Evolutionary conservation across 1,284 basidiomycete species (phyloP).

Genomic region (Schizophyllum amplum): DNA sequence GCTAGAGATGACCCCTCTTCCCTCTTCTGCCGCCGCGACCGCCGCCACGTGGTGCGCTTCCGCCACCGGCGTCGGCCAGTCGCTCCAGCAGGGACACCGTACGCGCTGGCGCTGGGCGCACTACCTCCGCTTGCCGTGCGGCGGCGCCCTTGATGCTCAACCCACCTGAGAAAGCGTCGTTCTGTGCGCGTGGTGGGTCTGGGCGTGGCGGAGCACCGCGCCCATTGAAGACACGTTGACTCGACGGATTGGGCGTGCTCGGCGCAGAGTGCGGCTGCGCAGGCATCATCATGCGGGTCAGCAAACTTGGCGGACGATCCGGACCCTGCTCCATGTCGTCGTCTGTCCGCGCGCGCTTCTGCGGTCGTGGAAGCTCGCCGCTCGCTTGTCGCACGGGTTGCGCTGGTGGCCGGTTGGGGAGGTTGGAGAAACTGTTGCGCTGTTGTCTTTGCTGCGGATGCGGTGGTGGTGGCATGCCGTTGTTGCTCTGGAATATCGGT

Average conservation of each 20-base stretch:
- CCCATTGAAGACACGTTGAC: not conserved
- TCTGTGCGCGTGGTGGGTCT: constrained; percentile 14
- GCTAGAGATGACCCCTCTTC: not conserved
- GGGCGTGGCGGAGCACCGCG: constrained; percentile 3
- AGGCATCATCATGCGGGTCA: not conserved
- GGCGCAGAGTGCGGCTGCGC: not conserved
- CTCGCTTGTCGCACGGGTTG: constrained; percentile 8
- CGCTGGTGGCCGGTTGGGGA: constrained; percentile 6
- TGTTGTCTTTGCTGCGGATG: not conserved
- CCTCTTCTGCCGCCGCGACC: not conserved
- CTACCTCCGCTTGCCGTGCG: constrained; percentile 9
- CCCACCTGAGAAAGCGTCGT: constrained; percentile 20
- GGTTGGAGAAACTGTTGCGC: constrained; percentile 4
- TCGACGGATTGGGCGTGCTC: not conserved
- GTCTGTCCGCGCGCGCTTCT: constrained; percentile 23
- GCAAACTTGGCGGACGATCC: not conserved
- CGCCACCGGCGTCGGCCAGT: constrained; percentile 3
- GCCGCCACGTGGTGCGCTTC: not conserved
- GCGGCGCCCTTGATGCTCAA: constrained; percentile 54
- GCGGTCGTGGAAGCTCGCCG: constrained; percentile 21
- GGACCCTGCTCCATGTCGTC: constrained; percentile 17
- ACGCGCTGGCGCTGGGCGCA: constrained; percentile 12
- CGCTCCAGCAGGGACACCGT: constrained; percentile 40
- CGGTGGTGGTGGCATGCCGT: too few species aligned
- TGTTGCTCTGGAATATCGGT: constrained; percentile 1